phyloP scores from a whole-genome alignment of 257 asterid genomes.

The Penstemon barbatus region DNA sequence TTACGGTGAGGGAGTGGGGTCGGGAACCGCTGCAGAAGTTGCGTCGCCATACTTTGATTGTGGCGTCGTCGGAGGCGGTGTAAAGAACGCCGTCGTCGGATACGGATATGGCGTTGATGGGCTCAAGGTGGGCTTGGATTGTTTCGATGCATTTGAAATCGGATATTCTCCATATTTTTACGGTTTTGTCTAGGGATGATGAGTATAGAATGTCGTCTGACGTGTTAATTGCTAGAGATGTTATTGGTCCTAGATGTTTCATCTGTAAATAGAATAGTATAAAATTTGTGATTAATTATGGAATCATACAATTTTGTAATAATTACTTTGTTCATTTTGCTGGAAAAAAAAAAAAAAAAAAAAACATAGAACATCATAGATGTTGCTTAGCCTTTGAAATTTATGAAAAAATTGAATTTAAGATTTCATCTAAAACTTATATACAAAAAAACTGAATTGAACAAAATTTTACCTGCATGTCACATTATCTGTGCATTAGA shows the following conservation, averaged over 20 bases:
- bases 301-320: too few relatives aligned
- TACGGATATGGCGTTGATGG: conserved; percentile 69
- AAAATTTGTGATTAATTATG: not conserved
- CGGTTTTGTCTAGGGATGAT: conserved; percentile 74
- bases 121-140: conserved; percentile 85
- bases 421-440: too few relatives aligned
- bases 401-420: too few relatives aligned
- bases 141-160: conserved; percentile 93
- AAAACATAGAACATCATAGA: too few relatives aligned
- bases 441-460: too few relatives aligned
- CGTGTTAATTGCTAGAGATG: conserved; percentile 72
- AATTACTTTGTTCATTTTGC: too few relatives aligned
- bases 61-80: conserved; percentile 94
- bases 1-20: conserved; percentile 81
- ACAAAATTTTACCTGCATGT: too few relatives aligned
- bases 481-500: too few relatives aligned
- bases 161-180: conserved; percentile 82
- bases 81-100: conserved; percentile 88
- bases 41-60: conserved; percentile 86
- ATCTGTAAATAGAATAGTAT: conserved; percentile 38
- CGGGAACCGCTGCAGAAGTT: conserved; percentile 76
- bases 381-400: too few relatives aligned
- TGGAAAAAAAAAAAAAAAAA: too few relatives aligned
- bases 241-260: conserved; percentile 77
- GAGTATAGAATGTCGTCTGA: conserved; percentile 86